Conservation (phyloP, 2,329 filamentous ascomycete genomes). For the Acephala macrosclerotiorum region DNA sequence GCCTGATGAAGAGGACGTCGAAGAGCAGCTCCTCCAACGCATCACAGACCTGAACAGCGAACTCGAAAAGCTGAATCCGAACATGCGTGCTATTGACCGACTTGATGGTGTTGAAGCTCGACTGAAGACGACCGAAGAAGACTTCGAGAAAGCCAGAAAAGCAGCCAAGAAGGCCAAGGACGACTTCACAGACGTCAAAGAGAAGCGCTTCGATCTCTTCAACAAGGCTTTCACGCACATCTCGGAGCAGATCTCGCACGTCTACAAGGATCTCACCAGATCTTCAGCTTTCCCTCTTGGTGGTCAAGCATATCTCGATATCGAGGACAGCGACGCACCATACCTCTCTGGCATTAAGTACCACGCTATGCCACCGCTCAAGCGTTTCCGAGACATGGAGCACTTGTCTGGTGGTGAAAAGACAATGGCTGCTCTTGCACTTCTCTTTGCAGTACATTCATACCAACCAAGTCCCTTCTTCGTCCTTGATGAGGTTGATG, state of each 20-base stretch:
- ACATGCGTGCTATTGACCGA: conserved; percentile 94
- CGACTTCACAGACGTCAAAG: conserved; percentile 83
- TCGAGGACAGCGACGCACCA: conserved; percentile 91
- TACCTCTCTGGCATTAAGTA: conserved; percentile 97
- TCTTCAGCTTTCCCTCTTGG: conserved; percentile 93
- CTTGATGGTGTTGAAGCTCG: conserved; percentile 85
- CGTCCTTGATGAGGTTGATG: conserved; percentile 97
- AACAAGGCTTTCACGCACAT: conserved; percentile 96
- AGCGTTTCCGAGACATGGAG: conserved; percentile 99
- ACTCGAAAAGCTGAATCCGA: conserved; percentile 93
- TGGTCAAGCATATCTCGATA: conserved; percentile 87
- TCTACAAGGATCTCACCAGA: conserved; percentile 94
- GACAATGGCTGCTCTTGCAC: conserved; percentile 96
- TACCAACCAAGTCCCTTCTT: conserved; percentile 98
- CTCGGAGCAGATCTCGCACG: conserved; percentile 88
- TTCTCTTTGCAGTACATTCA: conserved; percentile 95
- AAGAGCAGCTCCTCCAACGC: conserved; percentile 79
- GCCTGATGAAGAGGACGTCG: conserved; percentile 73
- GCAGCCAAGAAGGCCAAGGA: conserved; percentile 78
- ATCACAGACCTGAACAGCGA: conserved; percentile 78
- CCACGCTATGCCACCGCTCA: conserved; percentile 97
- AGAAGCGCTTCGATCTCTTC: conserved; percentile 87
- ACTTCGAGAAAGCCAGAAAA: conserved; percentile 85
- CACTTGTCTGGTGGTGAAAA: conserved; percentile 97
- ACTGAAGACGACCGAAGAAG: conserved; percentile 83